phyloP scores from a whole-genome alignment of 805 yeast genomes.

The Yarrowia porcina region DNA sequence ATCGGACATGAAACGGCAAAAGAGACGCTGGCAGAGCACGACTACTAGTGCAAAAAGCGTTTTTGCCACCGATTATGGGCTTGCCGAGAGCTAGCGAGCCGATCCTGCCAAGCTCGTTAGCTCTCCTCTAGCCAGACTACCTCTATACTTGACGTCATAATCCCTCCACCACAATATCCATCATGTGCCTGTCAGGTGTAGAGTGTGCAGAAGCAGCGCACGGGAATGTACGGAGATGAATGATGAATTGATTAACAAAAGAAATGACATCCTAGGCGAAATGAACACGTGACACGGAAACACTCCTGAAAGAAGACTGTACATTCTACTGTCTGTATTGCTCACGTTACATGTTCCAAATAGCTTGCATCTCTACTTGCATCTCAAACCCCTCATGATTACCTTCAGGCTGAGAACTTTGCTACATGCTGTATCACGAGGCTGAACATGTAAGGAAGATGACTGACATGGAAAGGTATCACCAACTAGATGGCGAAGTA shows the following conservation, averaged over 20 bases:
- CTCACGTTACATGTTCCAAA: background rate
- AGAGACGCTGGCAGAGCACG: background rate
- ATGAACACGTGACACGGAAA: too few relatives aligned
- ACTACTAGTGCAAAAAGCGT: background rate
- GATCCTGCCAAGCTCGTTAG: background rate
- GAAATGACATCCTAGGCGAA: too few relatives aligned
- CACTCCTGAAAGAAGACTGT: too few relatives aligned
- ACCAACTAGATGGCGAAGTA: too few relatives aligned
- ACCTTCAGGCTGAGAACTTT: conserved; percentile 1
- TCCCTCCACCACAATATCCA: background rate
- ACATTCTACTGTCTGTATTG: too few relatives aligned
- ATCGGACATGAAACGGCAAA: background rate
- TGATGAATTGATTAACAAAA: too few relatives aligned
- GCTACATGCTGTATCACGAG: background rate
- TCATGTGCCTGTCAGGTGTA: background rate
- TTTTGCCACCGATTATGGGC: background rate
- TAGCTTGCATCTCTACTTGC: background rate
- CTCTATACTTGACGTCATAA: background rate
- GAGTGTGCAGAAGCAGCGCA: background rate
- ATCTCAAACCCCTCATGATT: background rate
- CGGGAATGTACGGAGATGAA: too few relatives aligned
- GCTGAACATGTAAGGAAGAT: too few relatives aligned
- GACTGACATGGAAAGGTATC: too few relatives aligned
- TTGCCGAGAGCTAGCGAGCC: too few relatives aligned
- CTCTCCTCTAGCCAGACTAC: background rate